These are phyloP conservation scores for Geum urbanum DNA, from an alignment of 306 rosid genomes.

Conservation along the genomic window DNA sequence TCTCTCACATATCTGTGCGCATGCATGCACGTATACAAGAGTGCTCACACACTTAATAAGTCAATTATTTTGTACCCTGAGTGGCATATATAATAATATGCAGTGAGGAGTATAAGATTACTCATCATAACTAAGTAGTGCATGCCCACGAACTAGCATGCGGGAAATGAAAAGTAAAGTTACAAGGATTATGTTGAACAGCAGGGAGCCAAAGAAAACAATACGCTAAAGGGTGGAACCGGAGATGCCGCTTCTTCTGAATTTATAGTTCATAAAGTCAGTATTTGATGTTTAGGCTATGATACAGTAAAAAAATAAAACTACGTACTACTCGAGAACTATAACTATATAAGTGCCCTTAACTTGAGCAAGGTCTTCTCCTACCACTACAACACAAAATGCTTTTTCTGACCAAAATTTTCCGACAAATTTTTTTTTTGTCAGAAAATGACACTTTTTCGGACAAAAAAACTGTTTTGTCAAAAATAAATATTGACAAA, in stretches of 20 bases:
- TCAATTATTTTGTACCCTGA: not conserved
- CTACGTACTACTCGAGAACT: not conserved
- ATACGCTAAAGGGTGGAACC: constrained; percentile 1
- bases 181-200: constrained; percentile 2
- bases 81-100: not conserved
- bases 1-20: not conserved
- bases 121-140: constrained; percentile 79
- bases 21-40: not conserved
- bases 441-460: too few species aligned
- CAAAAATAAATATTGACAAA: too few species aligned
- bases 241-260: too few species aligned
- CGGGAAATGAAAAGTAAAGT: constrained; percentile 26
- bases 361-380: constrained; percentile 6
- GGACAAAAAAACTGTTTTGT: too few species aligned
- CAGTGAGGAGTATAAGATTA: not conserved
- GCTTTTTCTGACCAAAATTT: too few species aligned
- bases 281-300: not conserved
- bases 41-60: not conserved
- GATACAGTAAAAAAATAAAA: not conserved
- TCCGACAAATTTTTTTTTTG: too few species aligned
- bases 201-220: constrained; percentile 16
- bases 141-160: constrained; percentile 84
- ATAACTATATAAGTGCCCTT: not conserved
- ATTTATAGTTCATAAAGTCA: constrained; percentile 6
- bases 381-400: too few species aligned